Evolutionary conservation across 192 early-diverging fungal genomes (phyloP).

Genomic region (Coemansia sp.): DNA sequence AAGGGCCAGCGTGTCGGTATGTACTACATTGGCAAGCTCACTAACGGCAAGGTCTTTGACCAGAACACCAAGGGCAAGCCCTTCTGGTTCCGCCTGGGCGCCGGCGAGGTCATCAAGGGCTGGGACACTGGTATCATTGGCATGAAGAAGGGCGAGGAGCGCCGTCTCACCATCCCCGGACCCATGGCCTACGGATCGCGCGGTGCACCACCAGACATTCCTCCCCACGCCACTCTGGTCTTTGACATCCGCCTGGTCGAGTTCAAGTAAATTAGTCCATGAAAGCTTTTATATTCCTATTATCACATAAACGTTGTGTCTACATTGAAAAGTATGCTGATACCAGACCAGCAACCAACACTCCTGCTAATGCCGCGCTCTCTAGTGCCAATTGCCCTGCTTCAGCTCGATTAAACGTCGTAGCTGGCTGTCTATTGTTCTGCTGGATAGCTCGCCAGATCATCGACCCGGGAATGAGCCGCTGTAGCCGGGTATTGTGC

Average conservation of each 20-base stretch:
- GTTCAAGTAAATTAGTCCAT: conserved; percentile 55
- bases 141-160: conserved; percentile 91
- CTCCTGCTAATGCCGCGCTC: conserved; percentile 20
- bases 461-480: conserved; percentile 20
- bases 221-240: conserved; percentile 81
- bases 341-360: conserved; percentile 16
- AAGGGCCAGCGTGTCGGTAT: conserved; percentile 69
- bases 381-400: conserved; percentile 29
- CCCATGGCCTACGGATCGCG: conserved; percentile 67
- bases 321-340: conserved; percentile 14
- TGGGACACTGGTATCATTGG: conserved; percentile 91
- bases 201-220: conserved; percentile 96
- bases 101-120: conserved; percentile 94
- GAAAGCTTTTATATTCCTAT: background rate
- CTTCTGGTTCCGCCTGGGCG: conserved; percentile 86
- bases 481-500: background rate
- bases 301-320: background rate
- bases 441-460: conserved; percentile 25
- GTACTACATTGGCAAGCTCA: conserved; percentile 93
- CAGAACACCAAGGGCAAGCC: conserved; percentile 88
- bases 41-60: conserved; percentile 96
- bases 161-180: conserved; percentile 90
- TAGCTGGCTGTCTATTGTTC: background rate
- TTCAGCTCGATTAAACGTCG: conserved; percentile 21
- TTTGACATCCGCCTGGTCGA: conserved; percentile 90